phyloP scores from a whole-genome alignment of 192 early-diverging fungal genomes.

The Globomyces pollinis-pini region DNA sequence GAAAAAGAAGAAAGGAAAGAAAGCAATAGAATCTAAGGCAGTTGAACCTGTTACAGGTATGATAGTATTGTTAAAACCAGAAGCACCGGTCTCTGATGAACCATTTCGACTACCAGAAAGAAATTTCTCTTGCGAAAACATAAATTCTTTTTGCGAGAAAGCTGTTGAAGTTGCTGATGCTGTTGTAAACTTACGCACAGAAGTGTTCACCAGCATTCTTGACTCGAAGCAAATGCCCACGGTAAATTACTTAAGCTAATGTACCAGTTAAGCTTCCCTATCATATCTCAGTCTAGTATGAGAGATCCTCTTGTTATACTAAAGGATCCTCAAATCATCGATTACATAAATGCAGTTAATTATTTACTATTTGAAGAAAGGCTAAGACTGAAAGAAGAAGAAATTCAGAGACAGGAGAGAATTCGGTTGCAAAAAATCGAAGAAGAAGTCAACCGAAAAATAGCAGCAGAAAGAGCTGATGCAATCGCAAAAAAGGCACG shows the following conservation, averaged over 20 bases:
- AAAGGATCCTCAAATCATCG: constrained; percentile 29
- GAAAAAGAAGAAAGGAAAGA: neutral
- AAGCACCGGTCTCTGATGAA: neutral
- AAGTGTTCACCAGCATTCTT: neutral
- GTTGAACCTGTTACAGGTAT: neutral
- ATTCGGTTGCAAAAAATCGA: constrained; percentile 14
- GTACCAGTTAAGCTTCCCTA: neutral
- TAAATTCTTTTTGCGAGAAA: constrained; percentile 3
- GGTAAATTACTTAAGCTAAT: neutral
- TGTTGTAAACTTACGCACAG: neutral
- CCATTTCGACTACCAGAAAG: neutral
- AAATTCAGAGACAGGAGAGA: constrained; percentile 2
- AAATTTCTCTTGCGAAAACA: neutral
- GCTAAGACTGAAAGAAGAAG: constrained; percentile 20
- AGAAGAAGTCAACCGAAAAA: constrained; percentile 25
- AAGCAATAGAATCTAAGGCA: neutral
- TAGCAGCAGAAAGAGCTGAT: constrained; percentile 11
- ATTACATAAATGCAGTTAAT: constrained; percentile 34
- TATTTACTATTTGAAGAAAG: constrained; percentile 28
- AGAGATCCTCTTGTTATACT: constrained; percentile 13
- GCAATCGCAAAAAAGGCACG: neutral
- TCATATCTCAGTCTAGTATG: too few species aligned
- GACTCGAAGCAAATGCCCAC: neutral
- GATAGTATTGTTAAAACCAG: neutral
- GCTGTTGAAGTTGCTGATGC: neutral